Percentiles rank a stretch among this genome's conserved stretches.
phyloP scores from a whole-genome alignment of 352 stramenopile species.

The Globisporangium acanthophoron region DNA sequence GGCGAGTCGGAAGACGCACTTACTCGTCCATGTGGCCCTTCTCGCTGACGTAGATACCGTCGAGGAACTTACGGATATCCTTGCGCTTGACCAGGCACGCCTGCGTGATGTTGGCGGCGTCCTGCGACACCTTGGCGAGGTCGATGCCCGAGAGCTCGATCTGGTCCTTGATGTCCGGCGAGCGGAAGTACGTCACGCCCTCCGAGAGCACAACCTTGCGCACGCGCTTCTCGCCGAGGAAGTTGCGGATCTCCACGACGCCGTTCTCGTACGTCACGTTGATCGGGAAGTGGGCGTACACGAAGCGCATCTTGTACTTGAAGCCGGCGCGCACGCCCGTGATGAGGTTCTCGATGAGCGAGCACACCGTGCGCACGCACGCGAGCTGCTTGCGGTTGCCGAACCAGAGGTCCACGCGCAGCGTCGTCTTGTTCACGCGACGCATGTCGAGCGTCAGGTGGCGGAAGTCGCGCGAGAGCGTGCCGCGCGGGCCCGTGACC shows the following conservation, averaged over 20 bases:
- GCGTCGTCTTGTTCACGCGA: slow-evolving; percentile 86
- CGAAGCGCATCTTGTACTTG: slow-evolving; percentile 99
- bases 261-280: slow-evolving; percentile 95
- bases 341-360: slow-evolving; percentile 99
- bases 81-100: slow-evolving; percentile 81
- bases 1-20: slow-evolving; percentile 7
- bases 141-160: slow-evolving; percentile 98
- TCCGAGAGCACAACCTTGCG: slow-evolving; percentile 92
- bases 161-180: slow-evolving; percentile 98
- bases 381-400: slow-evolving; percentile 98
- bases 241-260: slow-evolving; percentile 98
- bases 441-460: slow-evolving; percentile 96
- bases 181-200: slow-evolving; percentile 94
- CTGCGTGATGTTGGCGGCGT: slow-evolving; percentile 83
- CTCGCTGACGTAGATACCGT: slow-evolving; percentile 99
- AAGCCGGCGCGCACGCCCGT: slow-evolving; percentile 97
- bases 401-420: slow-evolving; percentile 99
- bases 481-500: slow-evolving; percentile 94
- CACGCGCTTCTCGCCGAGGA: slow-evolving; percentile 99
- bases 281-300: slow-evolving; percentile 99
- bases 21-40: slow-evolving; percentile 85
- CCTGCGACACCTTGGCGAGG: slow-evolving; percentile 95
- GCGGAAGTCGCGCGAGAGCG: slow-evolving; percentile 95
- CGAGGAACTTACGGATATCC: slow-evolving; percentile 99
- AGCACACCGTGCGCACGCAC: slow-evolving; percentile 97